Percentiles rank a stretch among this genome's conserved stretches.
Evolutionary conservation across 805 yeast genomes (phyloP).

Genomic region (Phaffomyces antillensis): DNA sequence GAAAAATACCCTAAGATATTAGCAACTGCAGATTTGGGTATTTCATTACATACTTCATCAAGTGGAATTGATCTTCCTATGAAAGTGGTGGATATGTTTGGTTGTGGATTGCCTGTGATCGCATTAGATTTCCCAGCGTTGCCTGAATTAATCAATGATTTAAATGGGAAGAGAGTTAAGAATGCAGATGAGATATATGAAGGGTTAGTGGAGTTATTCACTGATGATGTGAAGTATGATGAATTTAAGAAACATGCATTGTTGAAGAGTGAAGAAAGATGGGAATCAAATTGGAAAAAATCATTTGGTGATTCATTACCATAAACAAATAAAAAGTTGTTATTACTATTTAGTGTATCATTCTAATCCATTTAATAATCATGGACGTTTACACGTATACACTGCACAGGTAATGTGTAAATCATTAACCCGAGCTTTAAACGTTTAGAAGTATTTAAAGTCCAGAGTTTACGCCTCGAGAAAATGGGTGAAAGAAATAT

Average conservation of each 20-base stretch:
- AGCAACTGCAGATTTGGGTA: slow-evolving; percentile 76
- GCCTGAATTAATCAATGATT: slow-evolving; percentile 64
- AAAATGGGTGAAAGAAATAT: no score
- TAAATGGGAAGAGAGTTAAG: slow-evolving; percentile 60
- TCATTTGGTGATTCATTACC: slow-evolving; percentile 14
- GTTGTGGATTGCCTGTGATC: slow-evolving; percentile 89
- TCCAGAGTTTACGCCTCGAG: no score
- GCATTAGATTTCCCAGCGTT: slow-evolving; percentile 73
- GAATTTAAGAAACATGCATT: slow-evolving; percentile 62
- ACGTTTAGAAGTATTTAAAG: no score
- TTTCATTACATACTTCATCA: slow-evolving; percentile 85
- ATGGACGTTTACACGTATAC: slow-evolving; percentile 1
- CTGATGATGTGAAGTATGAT: slow-evolving; percentile 25
- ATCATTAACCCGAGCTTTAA: no score
- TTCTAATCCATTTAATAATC: neutral
- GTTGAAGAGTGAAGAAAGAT: slow-evolving; percentile 56
- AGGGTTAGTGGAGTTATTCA: slow-evolving; percentile 30
- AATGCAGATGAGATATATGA: slow-evolving; percentile 39
- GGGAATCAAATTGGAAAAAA: slow-evolving; percentile 72
- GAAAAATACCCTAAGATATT: slow-evolving; percentile 76
- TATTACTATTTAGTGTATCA: slow-evolving; percentile 7
- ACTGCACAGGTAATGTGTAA: no score
- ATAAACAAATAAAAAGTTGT: neutral
- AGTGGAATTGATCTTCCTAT: slow-evolving; percentile 94
- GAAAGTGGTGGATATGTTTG: slow-evolving; percentile 95